Evolutionary conservation across 169 alveolate species (phyloP), one percentile per base, ranked within the genome.

Genomic region (Plasmodium adleri): DNA sequence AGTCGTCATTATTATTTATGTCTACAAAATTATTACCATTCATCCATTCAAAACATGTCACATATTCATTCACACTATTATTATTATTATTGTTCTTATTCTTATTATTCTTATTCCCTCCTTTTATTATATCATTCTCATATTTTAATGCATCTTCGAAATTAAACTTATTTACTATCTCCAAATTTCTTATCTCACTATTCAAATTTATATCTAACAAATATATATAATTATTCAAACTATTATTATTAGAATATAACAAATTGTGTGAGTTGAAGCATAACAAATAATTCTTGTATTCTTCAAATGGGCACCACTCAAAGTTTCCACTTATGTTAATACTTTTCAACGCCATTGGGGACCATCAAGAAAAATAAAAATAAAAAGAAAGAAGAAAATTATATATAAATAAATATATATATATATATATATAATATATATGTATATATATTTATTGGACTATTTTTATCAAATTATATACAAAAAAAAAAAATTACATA

Each of bases 231-330:
- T 86, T 86, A 52, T 68, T 83, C 13, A 83, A 28, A n/a, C 49
- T 86, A 13, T 13, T 72, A 20, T 54, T 54, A 72, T 68, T 80
- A 15, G 88, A 86, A 72, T 86, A 86, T n/a, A 86, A 60, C 4
- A 72, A 32, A 54, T 86, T 86, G 24, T 86, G 87, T 2, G 92
- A 70, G 45, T 72, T 86, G 45, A 86, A 86, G 20, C 92, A 71
- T 39, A 73, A 26, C 39, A 86, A 54, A 58, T 86, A 71, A 52
- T 86, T 86, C 49, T 86, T 86, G 70, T 86, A 43, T 52, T 86
- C 88, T 24, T 86, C 75, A 39, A 86, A 86, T 24, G 92, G 92
- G 74, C 92, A 86, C 92, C 92, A 86, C 28, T 86, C 85, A 63
- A 86, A 58, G 67, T 86, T 86, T 15, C 92, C 92, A 43, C 75